A percentile compares a stretch with the other conserved stretches of the same genome.
These are phyloP conservation scores for Pythium dissotocum DNA, from an alignment of 352 stramenopile genomes.

Conservation along the genomic window DNA sequence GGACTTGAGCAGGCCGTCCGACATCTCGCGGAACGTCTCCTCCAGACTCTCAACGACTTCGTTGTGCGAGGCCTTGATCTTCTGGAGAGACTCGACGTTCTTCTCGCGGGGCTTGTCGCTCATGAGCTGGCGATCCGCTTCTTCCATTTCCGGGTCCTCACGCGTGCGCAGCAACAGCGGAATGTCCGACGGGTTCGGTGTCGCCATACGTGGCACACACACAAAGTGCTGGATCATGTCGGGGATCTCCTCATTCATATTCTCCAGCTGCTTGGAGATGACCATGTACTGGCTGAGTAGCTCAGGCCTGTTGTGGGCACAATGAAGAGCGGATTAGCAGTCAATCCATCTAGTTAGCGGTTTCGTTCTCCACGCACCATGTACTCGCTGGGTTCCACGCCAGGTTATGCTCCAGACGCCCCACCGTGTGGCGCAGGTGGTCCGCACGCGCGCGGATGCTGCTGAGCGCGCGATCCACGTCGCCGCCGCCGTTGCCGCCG, in stretches of 20 bases:
- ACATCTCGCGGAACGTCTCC: slow-evolving; percentile 85
- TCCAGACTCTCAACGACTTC: slow-evolving; percentile 77
- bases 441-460: slow-evolving; percentile 81
- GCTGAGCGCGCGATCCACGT: slow-evolving; percentile 76
- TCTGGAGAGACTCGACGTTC: slow-evolving; percentile 65
- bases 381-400: slow-evolving; percentile 80
- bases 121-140: slow-evolving; percentile 77
- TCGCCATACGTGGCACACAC: slow-evolving; percentile 82
- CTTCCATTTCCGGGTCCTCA: slow-evolving; percentile 85
- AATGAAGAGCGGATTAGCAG: neutral
- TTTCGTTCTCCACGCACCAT: slow-evolving; percentile 37
- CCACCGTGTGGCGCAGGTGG: slow-evolving; percentile 77
- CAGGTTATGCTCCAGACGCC: slow-evolving; percentile 73
- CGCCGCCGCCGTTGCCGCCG: slow-evolving; percentile 36
- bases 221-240: slow-evolving; percentile 85
- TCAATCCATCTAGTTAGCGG: neutral
- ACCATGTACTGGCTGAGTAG: slow-evolving; percentile 86
- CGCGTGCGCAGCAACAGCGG: slow-evolving; percentile 77
- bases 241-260: slow-evolving; percentile 88
- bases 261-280: slow-evolving; percentile 86
- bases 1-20: slow-evolving; percentile 78
- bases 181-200: slow-evolving; percentile 75
- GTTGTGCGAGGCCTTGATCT: slow-evolving; percentile 66
- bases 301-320: slow-evolving; percentile 51
- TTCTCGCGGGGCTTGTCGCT: slow-evolving; percentile 64